Conservation (phyloP, 139 green algal genomes). For the Chlamydomonas schloesseri region DNA sequence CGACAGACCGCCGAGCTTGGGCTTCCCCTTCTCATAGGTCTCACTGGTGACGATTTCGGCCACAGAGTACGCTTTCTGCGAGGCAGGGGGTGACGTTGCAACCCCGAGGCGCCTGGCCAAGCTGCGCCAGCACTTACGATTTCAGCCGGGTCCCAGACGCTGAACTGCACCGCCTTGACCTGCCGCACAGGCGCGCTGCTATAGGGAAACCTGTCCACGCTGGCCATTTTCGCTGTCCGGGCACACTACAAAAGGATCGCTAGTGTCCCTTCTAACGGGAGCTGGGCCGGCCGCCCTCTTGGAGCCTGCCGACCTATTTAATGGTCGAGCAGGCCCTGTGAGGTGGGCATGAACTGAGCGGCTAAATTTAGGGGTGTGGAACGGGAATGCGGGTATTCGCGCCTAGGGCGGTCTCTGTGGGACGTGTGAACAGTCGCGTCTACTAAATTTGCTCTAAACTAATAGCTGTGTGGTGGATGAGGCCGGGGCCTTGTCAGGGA, state of each 20-base stretch:
- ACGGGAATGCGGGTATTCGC: too few species aligned
- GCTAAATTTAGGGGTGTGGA: too few species aligned
- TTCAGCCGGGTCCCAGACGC: constrained; percentile 95
- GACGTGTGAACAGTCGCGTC: too few species aligned
- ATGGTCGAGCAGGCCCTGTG: too few species aligned
- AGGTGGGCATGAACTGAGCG: too few species aligned
- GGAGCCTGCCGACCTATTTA: constrained; percentile 4
- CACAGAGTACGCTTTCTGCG: constrained; percentile 91
- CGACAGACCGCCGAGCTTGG: constrained; percentile 90
- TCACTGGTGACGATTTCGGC: constrained; percentile 85
- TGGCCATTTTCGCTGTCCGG: constrained; percentile 27
- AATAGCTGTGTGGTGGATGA: too few species aligned
- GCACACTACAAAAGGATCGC: too few species aligned
- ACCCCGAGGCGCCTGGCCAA: neutral
- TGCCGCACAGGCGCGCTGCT: constrained; percentile 80
- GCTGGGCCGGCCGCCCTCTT: too few species aligned
- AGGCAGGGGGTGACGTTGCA: neutral
- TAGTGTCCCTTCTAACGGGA: too few species aligned
- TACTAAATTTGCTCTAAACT: too few species aligned
- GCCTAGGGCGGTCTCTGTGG: too few species aligned
- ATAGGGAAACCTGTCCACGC: constrained; percentile 81
- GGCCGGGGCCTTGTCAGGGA: too few species aligned
- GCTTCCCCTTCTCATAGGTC: constrained; percentile 92
- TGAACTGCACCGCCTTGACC: constrained; percentile 95
- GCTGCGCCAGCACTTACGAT: constrained; percentile 80